Evolutionary conservation across 2,329 filamentous ascomycete species (phyloP).

Genomic region (Septoria petroselini): DNA sequence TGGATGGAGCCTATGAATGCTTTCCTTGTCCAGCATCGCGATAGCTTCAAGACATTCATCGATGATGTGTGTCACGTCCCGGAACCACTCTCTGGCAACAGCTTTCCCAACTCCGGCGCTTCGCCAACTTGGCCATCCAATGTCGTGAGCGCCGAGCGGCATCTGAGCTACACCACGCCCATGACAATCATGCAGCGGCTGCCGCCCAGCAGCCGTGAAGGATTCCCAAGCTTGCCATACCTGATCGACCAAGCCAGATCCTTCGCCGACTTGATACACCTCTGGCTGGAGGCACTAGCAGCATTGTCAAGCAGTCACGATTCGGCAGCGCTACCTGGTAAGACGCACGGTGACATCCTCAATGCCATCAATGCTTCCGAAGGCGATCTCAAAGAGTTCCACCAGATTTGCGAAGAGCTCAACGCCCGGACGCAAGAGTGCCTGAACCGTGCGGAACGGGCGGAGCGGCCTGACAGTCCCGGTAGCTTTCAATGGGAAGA

Average conservation of each 20-base stretch:
- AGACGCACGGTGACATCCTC: slow-evolving; percentile 36
- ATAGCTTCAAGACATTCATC: slow-evolving; percentile 81
- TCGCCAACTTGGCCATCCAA: slow-evolving; percentile 31
- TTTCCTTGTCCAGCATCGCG: slow-evolving; percentile 72
- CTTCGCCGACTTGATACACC: slow-evolving; percentile 75
- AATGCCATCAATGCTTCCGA: slow-evolving; percentile 37
- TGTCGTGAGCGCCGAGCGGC: slow-evolving; percentile 34
- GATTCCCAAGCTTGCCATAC: slow-evolving; percentile 89
- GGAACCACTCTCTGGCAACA: slow-evolving; percentile 57
- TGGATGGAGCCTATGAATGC: slow-evolving; percentile 99
- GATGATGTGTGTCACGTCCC: slow-evolving; percentile 83
- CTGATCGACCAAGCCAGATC: slow-evolving; percentile 85
- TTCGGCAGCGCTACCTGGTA: slow-evolving; percentile 21
- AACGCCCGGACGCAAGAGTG: slow-evolving; percentile 51
- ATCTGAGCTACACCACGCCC: slow-evolving; percentile 72
- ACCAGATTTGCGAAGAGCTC: slow-evolving; percentile 49
- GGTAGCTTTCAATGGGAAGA: slow-evolving; percentile 53
- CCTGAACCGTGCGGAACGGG: slow-evolving; percentile 51
- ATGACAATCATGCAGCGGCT: slow-evolving; percentile 83
- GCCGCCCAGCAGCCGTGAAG: slow-evolving; percentile 77
- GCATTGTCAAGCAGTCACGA: slow-evolving; percentile 23
- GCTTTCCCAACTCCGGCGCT: slow-evolving; percentile 38
- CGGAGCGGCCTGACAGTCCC: slow-evolving; percentile 50
- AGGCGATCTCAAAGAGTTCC: slow-evolving; percentile 50
- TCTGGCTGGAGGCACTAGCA: slow-evolving; percentile 64